Base-by-base conservation (phyloP, 1,139 yeast species). In the Candida smagusa region DNA sequence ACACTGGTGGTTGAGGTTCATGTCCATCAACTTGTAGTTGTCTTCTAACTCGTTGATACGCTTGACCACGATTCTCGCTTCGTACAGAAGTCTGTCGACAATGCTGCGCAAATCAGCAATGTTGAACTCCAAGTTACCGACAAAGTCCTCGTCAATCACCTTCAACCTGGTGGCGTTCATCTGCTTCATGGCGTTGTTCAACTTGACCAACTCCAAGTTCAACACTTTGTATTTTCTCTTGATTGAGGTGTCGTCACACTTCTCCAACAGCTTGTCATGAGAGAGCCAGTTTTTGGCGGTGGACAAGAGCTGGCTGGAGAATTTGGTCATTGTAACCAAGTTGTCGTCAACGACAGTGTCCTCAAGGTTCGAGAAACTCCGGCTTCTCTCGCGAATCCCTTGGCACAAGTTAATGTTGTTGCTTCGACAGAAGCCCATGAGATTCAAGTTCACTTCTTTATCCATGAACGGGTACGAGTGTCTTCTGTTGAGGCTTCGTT, bases 11-110 rank as follows among this genome's bases (percentile, higher is more conserved):
- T 58, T 51, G 28, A 68, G 46, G 41, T 61, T 63, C 27, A 75
- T 59, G 37, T 77, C 72, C 44, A 84, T 72, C 38, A 68, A 56
- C 40, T 46, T 65, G 47, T 69, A 57, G 40, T 83, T 77, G 29
- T 84, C 88, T 47, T 87, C 95, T 21, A 89, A 81, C 53, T 92
- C 97, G 39, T 81, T 77, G 39, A 90, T 75, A 49, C 92, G 79
- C 38, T 82, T 80, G 30, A 74, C 74, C 16, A 92, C 70, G 36
- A 87, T 72, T 40, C 95, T 65, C 21, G 88, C 72, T 53, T 92
- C 96, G 56, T 90, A 92, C 39, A 81, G 76, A 41, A 92, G 65
- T 45, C 95, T 70, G 19, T 95, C 92, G 25, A 85, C 79, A 30
- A 84, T 68, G 2, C 86, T 79, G 27, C 80, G 79, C 32, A 88